Percentiles rank a stretch among this genome's conserved stretches.
Conservation (phyloP, 2,329 filamentous ascomycete genomes). For the Fusarium chuoi region DNA sequence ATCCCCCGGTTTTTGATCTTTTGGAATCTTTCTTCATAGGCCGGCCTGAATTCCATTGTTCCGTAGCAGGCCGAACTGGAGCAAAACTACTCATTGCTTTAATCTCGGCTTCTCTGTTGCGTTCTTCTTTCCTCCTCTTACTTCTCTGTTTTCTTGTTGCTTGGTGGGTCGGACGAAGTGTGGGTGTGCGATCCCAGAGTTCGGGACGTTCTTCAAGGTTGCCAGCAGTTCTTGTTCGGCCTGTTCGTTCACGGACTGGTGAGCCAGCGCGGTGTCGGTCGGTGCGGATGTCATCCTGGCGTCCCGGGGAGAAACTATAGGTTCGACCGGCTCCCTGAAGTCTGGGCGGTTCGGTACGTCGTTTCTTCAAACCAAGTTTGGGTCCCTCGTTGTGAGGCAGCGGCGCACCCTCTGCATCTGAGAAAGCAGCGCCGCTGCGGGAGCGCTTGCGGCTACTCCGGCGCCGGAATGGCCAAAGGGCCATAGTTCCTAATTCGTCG, state of each 20-base stretch:
- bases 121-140: conserved; percentile 79
- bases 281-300: conserved; percentile 63
- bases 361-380: conserved; percentile 51
- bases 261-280: conserved; percentile 37
- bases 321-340: conserved; percentile 60
- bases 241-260: conserved; percentile 38
- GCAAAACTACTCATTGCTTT: conserved; percentile 81
- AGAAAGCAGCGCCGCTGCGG: conserved; percentile 63
- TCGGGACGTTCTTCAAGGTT: conserved; percentile 21
- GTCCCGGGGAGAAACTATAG: conserved; percentile 72
- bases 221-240: conserved; percentile 20
- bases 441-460: conserved; percentile 73
- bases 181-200: conserved; percentile 54
- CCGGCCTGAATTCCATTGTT: conserved; percentile 68
- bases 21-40: conserved; percentile 72
- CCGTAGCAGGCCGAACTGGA: conserved; percentile 70
- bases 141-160: conserved; percentile 74
- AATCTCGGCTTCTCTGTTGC: conserved; percentile 86
- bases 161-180: conserved; percentile 70
- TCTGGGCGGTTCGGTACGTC: conserved; percentile 59
- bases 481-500: conserved; percentile 63
- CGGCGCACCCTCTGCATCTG: conserved; percentile 60
- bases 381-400: conserved; percentile 50
- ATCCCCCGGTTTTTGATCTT: conserved; percentile 66
- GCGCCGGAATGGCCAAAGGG: conserved; percentile 85